A percentile compares a stretch with the other conserved stretches of the same genome.
Evolutionary conservation across 2,329 filamentous ascomycete genomes (phyloP).

Genomic region (Capronia epimyces): DNA sequence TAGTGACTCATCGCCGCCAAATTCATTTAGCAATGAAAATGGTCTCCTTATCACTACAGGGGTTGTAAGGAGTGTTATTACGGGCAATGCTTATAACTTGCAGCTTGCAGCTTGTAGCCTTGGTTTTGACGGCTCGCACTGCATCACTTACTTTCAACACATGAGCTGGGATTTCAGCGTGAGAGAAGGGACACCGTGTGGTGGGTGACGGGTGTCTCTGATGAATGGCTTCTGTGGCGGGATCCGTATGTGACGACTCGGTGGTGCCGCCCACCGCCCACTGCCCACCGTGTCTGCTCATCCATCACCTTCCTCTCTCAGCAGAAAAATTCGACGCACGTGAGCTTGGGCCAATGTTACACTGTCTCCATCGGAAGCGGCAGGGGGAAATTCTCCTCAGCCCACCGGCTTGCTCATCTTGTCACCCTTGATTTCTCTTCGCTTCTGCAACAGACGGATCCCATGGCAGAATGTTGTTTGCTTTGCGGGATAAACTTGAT

Average conservation of each 20-base stretch:
- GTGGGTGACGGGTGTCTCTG: constrained; percentile 4
- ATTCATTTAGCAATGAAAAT: background rate
- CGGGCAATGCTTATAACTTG: too few species aligned
- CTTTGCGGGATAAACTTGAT: constrained; percentile 1
- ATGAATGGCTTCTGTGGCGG: background rate
- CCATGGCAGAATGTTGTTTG: constrained; percentile 1
- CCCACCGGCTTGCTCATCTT: background rate
- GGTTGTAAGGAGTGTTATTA: too few species aligned
- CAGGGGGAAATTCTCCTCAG: background rate
- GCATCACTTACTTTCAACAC: too few species aligned
- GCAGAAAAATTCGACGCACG: constrained; percentile 16
- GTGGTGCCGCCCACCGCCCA: too few species aligned
- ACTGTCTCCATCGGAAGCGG: constrained; percentile 1
- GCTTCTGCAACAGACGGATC: background rate
- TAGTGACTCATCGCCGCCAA: constrained; percentile 14
- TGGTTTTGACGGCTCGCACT: background rate
- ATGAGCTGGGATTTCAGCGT: too few species aligned
- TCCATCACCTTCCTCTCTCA: background rate
- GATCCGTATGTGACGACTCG: too few species aligned
- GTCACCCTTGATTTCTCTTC: background rate
- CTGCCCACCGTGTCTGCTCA: background rate
- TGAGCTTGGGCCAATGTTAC: constrained; percentile 17
- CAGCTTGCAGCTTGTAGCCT: too few species aligned
- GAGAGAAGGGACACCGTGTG: background rate
- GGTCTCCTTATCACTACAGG: background rate